Conservation (phyloP, 2,329 filamentous ascomycete species). For the Aspergillus spinulosporus region DNA sequence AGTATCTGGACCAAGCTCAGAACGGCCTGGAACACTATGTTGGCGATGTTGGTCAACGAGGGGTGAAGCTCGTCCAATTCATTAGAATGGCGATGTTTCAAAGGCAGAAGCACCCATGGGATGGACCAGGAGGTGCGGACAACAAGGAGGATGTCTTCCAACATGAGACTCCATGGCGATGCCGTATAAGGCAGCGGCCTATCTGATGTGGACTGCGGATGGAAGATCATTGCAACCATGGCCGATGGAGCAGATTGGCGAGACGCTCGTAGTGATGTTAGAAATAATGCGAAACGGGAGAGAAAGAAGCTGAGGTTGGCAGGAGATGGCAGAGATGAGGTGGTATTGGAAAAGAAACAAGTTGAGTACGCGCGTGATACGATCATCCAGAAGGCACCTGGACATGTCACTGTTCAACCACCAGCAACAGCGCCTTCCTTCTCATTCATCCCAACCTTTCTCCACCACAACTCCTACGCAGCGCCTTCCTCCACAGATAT, state of each 20-base stretch:
- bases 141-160: slow-evolving; percentile 43
- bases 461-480: background rate
- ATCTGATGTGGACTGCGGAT: slow-evolving; percentile 15
- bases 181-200: slow-evolving; percentile 40
- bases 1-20: slow-evolving; percentile 60
- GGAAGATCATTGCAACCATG: slow-evolving; percentile 13
- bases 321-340: background rate
- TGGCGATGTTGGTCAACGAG: slow-evolving; percentile 58
- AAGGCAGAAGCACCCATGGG: slow-evolving; percentile 62
- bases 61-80: slow-evolving; percentile 65
- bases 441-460: background rate
- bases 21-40: slow-evolving; percentile 59
- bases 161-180: slow-evolving; percentile 41
- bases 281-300: background rate
- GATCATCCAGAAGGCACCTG: background rate
- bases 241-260: background rate
- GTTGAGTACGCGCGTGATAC: slow-evolving; percentile 9
- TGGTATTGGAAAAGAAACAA: background rate
- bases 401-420: background rate
- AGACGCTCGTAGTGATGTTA: background rate
- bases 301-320: background rate
- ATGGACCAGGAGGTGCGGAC: slow-evolving; percentile 41
- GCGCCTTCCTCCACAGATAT: background rate
- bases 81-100: slow-evolving; percentile 52
- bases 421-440: background rate